phyloP scores from a whole-genome alignment of 2,329 filamentous ascomycete species.

The Metarhizium album region DNA sequence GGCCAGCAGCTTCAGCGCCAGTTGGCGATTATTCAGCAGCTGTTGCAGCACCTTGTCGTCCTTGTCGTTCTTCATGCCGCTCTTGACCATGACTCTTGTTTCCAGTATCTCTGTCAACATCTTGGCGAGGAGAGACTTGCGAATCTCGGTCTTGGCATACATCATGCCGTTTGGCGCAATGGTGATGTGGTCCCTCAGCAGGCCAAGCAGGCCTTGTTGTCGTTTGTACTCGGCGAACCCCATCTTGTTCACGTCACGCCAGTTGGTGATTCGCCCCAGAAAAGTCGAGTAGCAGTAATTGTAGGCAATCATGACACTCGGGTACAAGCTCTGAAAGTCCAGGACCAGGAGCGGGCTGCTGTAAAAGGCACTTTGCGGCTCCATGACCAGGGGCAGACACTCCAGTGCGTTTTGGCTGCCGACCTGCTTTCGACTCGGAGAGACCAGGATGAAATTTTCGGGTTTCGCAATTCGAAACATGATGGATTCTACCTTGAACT shows the following conservation, averaged over 20 bases:
- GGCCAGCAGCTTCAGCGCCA: slow-evolving; percentile 91
- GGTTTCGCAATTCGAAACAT: slow-evolving; percentile 99
- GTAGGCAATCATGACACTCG: slow-evolving; percentile 97
- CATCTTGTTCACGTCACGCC: slow-evolving; percentile 91
- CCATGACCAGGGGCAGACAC: slow-evolving; percentile 92
- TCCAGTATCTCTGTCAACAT: slow-evolving; percentile 96
- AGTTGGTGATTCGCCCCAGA: slow-evolving; percentile 71
- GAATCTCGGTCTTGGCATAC: slow-evolving; percentile 75
- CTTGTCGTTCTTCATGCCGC: slow-evolving; percentile 88
- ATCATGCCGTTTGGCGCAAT: slow-evolving; percentile 95
- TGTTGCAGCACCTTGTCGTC: slow-evolving; percentile 78
- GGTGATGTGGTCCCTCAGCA: slow-evolving; percentile 79
- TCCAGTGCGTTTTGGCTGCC: slow-evolving; percentile 90
- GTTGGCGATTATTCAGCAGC: slow-evolving; percentile 82
- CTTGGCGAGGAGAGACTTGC: slow-evolving; percentile 85
- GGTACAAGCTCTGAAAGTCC: slow-evolving; percentile 93
- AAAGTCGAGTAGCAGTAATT: slow-evolving; percentile 99
- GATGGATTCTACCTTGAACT: slow-evolving; percentile 97
- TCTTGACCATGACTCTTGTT: slow-evolving; percentile 95
- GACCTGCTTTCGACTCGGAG: slow-evolving; percentile 83
- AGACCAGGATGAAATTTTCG: slow-evolving; percentile 84
- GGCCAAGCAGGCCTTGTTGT: slow-evolving; percentile 60
- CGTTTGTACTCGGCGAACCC: slow-evolving; percentile 83
- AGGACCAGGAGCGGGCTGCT: slow-evolving; percentile 79
- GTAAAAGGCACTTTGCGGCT: slow-evolving; percentile 92